These are phyloP conservation scores for Fusarium sp. DNA, from an alignment of 2,329 filamentous ascomycete genomes.

Conservation along the genomic window DNA sequence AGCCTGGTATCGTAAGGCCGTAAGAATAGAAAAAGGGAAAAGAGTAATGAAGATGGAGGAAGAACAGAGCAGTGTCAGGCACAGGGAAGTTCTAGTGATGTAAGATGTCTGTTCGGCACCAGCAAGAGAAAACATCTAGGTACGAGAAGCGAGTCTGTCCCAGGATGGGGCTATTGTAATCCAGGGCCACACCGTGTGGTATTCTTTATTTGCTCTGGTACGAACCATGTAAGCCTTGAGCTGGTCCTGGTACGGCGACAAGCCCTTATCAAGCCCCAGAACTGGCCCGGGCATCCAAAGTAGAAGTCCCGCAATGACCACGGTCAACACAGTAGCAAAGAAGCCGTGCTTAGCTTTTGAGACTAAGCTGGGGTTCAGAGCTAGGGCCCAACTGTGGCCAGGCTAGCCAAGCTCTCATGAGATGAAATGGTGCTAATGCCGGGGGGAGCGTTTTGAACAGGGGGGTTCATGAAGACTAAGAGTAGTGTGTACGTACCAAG, in stretches of 20 bases:
- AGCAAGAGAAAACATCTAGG: slow-evolving; percentile 36
- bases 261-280: slow-evolving; percentile 42
- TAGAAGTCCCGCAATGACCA: slow-evolving; percentile 35
- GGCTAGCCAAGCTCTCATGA: slow-evolving; percentile 26
- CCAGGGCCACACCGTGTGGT: slow-evolving; percentile 40
- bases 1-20: slow-evolving; percentile 28
- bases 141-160: slow-evolving; percentile 34
- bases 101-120: slow-evolving; percentile 37
- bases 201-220: slow-evolving; percentile 39
- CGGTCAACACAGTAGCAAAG: slow-evolving; percentile 29
- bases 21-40: slow-evolving; percentile 23
- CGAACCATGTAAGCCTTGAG: slow-evolving; percentile 36
- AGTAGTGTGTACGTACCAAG: slow-evolving; percentile 31
- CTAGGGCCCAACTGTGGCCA: slow-evolving; percentile 32
- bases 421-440: slow-evolving; percentile 34
- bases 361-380: slow-evolving; percentile 35
- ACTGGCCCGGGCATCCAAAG: slow-evolving; percentile 31
- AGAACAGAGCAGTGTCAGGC: slow-evolving; percentile 22
- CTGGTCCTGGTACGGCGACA: slow-evolving; percentile 28
- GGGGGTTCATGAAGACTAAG: slow-evolving; percentile 32
- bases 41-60: slow-evolving; percentile 30
- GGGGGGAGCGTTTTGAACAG: slow-evolving; percentile 39
- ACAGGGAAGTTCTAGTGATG: slow-evolving; percentile 37
- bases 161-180: slow-evolving; percentile 32
- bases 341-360: slow-evolving; percentile 36